phyloP scores from a whole-genome alignment of 352 stramenopile species.

The Pythium monospermum region DNA sequence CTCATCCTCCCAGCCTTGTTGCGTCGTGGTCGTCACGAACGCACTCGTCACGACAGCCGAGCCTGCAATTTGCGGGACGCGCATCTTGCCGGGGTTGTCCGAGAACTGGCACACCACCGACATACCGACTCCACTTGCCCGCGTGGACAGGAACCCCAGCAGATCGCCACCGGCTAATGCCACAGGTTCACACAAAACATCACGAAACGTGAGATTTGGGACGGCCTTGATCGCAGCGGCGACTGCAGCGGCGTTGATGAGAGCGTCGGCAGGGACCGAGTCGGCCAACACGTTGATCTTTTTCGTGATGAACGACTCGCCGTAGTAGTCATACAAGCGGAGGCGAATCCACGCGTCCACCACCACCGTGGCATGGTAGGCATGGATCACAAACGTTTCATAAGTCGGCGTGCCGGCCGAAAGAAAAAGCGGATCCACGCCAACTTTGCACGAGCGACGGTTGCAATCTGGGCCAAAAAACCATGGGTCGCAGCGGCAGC shows the following conservation, averaged over 20 bases:
- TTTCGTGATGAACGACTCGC: constrained; percentile 59
- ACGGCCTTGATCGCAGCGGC: constrained; percentile 28
- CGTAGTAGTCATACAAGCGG: constrained; percentile 62
- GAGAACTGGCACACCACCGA: constrained; percentile 52
- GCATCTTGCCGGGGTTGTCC: constrained; percentile 48
- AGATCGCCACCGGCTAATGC: not conserved
- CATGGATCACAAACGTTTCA: constrained; percentile 54
- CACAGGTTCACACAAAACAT: constrained; percentile 32
- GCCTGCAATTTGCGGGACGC: constrained; percentile 38
- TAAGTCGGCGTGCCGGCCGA: constrained; percentile 29
- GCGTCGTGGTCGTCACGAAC: constrained; percentile 30
- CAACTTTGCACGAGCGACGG: constrained; percentile 58
- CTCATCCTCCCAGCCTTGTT: constrained; percentile 41
- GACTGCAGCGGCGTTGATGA: not conserved
- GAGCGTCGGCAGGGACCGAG: not conserved
- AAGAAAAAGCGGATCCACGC: constrained; percentile 62
- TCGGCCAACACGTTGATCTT: constrained; percentile 36
- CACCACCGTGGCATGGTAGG: constrained; percentile 2
- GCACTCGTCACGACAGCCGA: constrained; percentile 2
- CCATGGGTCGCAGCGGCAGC: constrained; percentile 87
- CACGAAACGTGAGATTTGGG: constrained; percentile 44
- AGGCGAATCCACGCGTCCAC: constrained; percentile 31
- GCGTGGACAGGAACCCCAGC: constrained; percentile 19
- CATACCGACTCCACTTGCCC: constrained; percentile 20
- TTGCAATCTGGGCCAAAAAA: constrained; percentile 84